phyloP scores from a whole-genome alignment of 768 basidiomycete species.

The Termitomyces sp. region DNA sequence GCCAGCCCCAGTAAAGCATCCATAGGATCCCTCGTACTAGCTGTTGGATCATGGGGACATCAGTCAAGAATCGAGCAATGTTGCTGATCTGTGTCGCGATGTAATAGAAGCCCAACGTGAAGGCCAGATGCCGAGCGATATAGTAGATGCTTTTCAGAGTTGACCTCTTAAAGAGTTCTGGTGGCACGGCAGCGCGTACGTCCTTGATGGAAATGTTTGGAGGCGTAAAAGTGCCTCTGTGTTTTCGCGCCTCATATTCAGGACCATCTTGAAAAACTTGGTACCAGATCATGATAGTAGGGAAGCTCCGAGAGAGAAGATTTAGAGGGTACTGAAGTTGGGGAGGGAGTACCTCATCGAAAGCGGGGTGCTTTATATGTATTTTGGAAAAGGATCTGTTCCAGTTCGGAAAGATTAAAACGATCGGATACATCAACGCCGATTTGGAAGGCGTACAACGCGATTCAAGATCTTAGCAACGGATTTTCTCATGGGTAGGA shows the following conservation, averaged over 20 bases:
- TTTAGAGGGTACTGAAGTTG: background rate
- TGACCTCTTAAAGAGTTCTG: constrained; percentile 40
- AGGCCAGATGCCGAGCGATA: constrained; percentile 34
- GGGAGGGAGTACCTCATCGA: background rate
- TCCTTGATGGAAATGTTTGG: constrained; percentile 40
- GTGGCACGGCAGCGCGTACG: constrained; percentile 45
- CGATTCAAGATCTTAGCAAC: constrained; percentile 9
- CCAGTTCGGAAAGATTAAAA: constrained; percentile 16
- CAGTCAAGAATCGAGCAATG: constrained; percentile 1
- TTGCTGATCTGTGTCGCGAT: constrained; percentile 33
- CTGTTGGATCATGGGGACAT: constrained; percentile 10
- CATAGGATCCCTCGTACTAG: constrained; percentile 30
- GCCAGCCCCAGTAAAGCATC: constrained; percentile 48
- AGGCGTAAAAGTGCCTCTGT: constrained; percentile 33
- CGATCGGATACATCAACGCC: constrained; percentile 16
- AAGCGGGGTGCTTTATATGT: constrained; percentile 8
- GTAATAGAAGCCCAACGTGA: constrained; percentile 35
- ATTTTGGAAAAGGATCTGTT: constrained; percentile 8
- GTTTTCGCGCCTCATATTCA: constrained; percentile 44
- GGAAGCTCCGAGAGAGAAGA: background rate
- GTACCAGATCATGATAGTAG: constrained; percentile 33
- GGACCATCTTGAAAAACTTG: constrained; percentile 44
- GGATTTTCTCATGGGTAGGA: constrained; percentile 9
- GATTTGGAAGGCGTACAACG: constrained; percentile 10
- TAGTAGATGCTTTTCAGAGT: constrained; percentile 42